phyloP scores from a whole-genome alignment of 352 stramenopile genomes.

The Albugo candida region DNA sequence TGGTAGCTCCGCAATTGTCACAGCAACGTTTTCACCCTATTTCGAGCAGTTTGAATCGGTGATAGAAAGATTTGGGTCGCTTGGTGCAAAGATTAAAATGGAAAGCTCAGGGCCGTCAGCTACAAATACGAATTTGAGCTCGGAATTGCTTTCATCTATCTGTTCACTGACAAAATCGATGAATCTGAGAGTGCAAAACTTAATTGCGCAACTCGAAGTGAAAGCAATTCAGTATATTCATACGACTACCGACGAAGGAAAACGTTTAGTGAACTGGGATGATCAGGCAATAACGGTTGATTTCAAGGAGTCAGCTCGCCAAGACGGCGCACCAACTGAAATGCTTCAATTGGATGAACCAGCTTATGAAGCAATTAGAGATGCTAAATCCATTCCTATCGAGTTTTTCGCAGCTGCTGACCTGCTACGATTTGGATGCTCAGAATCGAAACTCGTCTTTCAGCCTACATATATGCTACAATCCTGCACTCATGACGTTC shows the following conservation, averaged over 20 bases:
- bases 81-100: slow-evolving; percentile 18
- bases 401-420: slow-evolving; percentile 55
- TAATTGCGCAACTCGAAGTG: too few relatives aligned
- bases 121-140: slow-evolving; percentile 11
- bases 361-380: slow-evolving; percentile 18
- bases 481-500: slow-evolving; percentile 50
- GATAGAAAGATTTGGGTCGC: slow-evolving; percentile 10
- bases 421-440: slow-evolving; percentile 28
- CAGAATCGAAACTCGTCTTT: slow-evolving; percentile 40
- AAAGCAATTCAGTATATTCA: too few relatives aligned
- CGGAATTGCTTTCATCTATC: too few relatives aligned
- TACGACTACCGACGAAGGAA: neutral
- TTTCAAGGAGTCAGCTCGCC: slow-evolving; percentile 13
- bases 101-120: slow-evolving; percentile 27
- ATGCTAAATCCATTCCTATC: slow-evolving; percentile 18
- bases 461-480: slow-evolving; percentile 79
- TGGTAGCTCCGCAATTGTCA: slow-evolving; percentile 43
- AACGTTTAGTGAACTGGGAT: slow-evolving; percentile 43
- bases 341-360: slow-evolving; percentile 16
- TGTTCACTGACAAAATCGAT: too few relatives aligned
- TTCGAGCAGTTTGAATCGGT: neutral
- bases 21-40: slow-evolving; percentile 37
- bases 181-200: too few relatives aligned
- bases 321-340: slow-evolving; percentile 9
- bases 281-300: slow-evolving; percentile 41